A percentile compares a stretch with the other conserved stretches of the same genome.
Conservation (phyloP, 2,329 filamentous ascomycete species). For the Torrubiella hemipterigena region DNA sequence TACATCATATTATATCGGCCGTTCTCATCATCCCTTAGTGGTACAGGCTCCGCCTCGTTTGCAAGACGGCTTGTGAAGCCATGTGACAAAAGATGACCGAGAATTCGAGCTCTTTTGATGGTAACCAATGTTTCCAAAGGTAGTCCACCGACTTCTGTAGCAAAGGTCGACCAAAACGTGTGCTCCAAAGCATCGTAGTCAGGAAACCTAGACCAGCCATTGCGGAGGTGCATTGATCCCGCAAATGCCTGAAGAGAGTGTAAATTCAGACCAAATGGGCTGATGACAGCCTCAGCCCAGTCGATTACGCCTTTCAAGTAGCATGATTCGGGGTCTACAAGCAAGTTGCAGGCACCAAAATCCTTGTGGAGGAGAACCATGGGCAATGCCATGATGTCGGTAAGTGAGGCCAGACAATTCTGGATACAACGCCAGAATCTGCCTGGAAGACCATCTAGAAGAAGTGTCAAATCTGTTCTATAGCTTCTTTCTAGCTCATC, state of each 20-base stretch:
- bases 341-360: constrained; percentile 24
- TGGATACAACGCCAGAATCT: constrained; percentile 21
- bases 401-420: constrained; percentile 17
- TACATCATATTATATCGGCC: constrained; percentile 24
- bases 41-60: constrained; percentile 19
- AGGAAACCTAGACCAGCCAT: constrained; percentile 20
- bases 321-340: constrained; percentile 23
- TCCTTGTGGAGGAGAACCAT: constrained; percentile 27
- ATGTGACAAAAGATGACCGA: constrained; percentile 19
- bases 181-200: constrained; percentile 17
- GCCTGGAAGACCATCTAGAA: constrained; percentile 19
- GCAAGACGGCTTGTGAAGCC: constrained; percentile 26
- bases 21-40: constrained; percentile 22
- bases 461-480: constrained; percentile 16
- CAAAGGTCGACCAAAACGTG: constrained; percentile 21
- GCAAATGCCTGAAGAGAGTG: constrained; percentile 20
- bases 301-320: constrained; percentile 26
- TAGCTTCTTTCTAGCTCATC: constrained; percentile 14
- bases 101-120: constrained; percentile 19
- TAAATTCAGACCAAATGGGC: constrained; percentile 27
- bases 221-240: constrained; percentile 20
- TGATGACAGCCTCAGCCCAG: constrained; percentile 26
- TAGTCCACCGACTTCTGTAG: constrained; percentile 15
- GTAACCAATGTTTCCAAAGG: constrained; percentile 11
- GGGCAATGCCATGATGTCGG: constrained; percentile 21